These are phyloP conservation scores for Cytospora chrysosperma DNA, from an alignment of 2,329 filamentous ascomycete species.

Conservation along the genomic window DNA sequence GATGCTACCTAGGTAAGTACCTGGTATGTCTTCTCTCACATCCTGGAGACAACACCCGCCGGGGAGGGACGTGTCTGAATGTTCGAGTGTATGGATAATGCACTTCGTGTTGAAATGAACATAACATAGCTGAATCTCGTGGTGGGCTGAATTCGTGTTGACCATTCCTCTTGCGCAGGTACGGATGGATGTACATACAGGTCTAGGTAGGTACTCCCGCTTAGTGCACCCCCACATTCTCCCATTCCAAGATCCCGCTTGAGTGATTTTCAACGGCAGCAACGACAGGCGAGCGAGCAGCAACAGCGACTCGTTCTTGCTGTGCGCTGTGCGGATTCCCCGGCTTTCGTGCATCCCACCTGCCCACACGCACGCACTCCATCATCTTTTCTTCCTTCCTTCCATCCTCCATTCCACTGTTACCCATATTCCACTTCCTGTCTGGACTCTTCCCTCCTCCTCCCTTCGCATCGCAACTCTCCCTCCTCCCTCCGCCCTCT, in stretches of 20 bases:
- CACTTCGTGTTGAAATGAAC: too few relatives aligned
- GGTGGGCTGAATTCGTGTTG: too few relatives aligned
- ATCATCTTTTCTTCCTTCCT: neutral
- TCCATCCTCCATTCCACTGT: neutral
- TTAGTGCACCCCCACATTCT: neutral
- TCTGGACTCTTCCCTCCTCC: neutral
- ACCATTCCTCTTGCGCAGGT: neutral
- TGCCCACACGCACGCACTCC: neutral
- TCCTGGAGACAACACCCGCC: neutral
- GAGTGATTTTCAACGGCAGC: conserved; percentile 14
- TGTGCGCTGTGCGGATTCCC: conserved; percentile 4
- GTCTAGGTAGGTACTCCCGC: too few relatives aligned
- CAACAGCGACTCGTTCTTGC: neutral
- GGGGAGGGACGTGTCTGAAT: too few relatives aligned
- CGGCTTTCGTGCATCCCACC: neutral
- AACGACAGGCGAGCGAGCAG: neutral
- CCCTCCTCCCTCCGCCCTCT: neutral
- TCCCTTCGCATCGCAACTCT: neutral
- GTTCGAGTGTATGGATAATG: too few relatives aligned
- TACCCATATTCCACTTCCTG: neutral
- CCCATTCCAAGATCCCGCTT: neutral
- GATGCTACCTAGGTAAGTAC: too few relatives aligned
- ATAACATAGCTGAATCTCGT: too few relatives aligned
- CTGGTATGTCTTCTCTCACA: too few relatives aligned
- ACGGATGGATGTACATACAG: too few relatives aligned